Conservation (phyloP, 1,139 yeast species). For the Scheffersomyces parashehatae region DNA sequence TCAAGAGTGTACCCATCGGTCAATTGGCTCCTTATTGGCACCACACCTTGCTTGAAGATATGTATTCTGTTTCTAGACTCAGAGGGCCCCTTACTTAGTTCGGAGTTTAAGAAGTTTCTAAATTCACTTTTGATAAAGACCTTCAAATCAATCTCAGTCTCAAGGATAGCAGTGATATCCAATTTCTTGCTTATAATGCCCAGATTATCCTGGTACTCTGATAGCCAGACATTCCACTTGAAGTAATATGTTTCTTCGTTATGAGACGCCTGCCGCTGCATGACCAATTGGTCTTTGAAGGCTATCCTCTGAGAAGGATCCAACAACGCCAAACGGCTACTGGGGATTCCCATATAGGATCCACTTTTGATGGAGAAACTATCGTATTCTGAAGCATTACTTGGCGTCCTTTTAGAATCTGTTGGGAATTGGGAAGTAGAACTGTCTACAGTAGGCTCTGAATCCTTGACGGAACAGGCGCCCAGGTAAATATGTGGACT, state of each 20-base stretch:
- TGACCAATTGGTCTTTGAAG: slow-evolving; percentile 3
- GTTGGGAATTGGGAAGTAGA: no score
- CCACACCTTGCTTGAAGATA: slow-evolving; percentile 11
- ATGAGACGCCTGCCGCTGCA: background rate
- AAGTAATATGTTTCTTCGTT: slow-evolving; percentile 7
- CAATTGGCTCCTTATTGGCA: slow-evolving; percentile 19
- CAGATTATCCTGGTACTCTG: no score
- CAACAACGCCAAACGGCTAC: slow-evolving; percentile 6
- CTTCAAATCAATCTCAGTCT: slow-evolving; percentile 6
- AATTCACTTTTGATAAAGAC: slow-evolving; percentile 2
- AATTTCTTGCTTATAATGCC: slow-evolving; percentile 1
- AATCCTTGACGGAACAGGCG: no score
- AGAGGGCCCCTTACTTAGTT: background rate
- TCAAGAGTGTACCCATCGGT: slow-evolving; percentile 38
- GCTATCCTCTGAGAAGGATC: slow-evolving; percentile 8
- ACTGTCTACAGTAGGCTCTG: no score
- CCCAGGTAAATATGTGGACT: no score
- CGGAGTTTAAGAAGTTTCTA: background rate
- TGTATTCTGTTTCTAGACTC: slow-evolving; percentile 1
- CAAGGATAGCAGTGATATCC: slow-evolving; percentile 3
- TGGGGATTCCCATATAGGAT: slow-evolving; percentile 5
- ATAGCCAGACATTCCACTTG: slow-evolving; percentile 11
- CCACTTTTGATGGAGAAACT: no score
- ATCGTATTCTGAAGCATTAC: no score
- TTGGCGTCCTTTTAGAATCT: no score